Base-by-base conservation (phyloP, 768 basidiomycete species). In the Hypholoma sublateritium region DNA sequence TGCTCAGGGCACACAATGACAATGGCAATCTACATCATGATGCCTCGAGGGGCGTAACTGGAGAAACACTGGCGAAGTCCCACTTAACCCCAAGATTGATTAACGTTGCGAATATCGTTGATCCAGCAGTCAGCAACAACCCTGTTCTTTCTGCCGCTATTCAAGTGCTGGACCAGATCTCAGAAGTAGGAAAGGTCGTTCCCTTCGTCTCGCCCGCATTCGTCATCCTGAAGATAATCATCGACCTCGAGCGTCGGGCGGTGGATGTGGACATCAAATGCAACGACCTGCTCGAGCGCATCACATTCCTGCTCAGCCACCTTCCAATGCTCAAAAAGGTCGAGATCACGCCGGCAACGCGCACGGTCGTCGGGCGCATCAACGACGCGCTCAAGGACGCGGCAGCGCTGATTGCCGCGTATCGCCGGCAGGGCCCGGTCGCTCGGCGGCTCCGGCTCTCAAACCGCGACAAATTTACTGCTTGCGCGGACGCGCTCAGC, bases 261-360 rank as follows among this genome's bases (percentile, higher is more conserved):
- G 69, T 71, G 44, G 75, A 77, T 14, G 74, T 70, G 13, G 75
- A 77, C 55, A 54, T 66, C 17, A 77, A 77, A 55, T 77, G 74
- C 60, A 70, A 58, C 47, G 75, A 77, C 59, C 64, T 77, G 24
- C 55, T 77, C 28, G 74, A 77, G 43, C 73, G 75, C 14, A 69
- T 75, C 62, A 72, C 70, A 8, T 77, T 77, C 67, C 74, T 76
- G 73, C 67, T 75, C 44, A 67, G 72, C 55, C 74, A 77, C 48
- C 64, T 77, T 21, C 70, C 72, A 5, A 60, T 69, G 14, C 64
- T 77, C 24, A 64, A 68, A 56, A 64, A 66, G 35, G 60, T 76
- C 35, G 67, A 71, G 41, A 66, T 73, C 56, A 67, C 68, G 59
- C 63, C 69, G 9, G 58, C 71, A 2, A 77, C 73, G 4, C 62